Conservation (phyloP, 805 yeast genomes). For the Cyberlindnera mississippiensis region DNA sequence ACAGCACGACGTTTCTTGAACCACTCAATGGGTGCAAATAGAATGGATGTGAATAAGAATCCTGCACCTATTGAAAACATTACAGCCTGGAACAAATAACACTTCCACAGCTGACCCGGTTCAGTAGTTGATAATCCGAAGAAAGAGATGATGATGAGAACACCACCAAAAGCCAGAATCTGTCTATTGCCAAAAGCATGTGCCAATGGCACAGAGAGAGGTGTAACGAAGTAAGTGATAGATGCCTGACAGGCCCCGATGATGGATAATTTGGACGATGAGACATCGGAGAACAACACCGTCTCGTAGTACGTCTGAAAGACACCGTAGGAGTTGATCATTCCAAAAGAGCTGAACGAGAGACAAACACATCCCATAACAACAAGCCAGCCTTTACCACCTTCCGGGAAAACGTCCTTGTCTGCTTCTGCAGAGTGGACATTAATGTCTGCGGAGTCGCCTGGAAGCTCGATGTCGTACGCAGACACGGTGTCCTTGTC, state of each 20-base stretch:
- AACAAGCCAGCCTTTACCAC: constrained; percentile 25
- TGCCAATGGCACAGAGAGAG: constrained; percentile 18
- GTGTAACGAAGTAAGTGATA: constrained; percentile 16
- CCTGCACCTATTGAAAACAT: constrained; percentile 32
- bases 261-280: constrained; percentile 20
- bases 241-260: constrained; percentile 27
- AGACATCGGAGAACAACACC: constrained; percentile 12
- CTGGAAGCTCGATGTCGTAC: not conserved
- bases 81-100: constrained; percentile 25
- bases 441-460: not conserved
- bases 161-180: constrained; percentile 12
- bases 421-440: constrained; percentile 12
- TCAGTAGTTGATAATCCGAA: constrained; percentile 21
- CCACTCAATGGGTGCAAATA: constrained; percentile 65
- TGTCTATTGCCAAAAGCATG: constrained; percentile 22
- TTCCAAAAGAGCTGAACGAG: constrained; percentile 20
- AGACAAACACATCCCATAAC: constrained; percentile 20
- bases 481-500: not conserved
- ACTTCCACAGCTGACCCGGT: constrained; percentile 23
- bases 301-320: constrained; percentile 26
- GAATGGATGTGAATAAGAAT: constrained; percentile 51
- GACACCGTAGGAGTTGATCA: constrained; percentile 24
- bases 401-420: constrained; percentile 17
- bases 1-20: constrained; percentile 57
- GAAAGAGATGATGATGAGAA: constrained; percentile 13